phyloP scores from a whole-genome alignment of 768 basidiomycete species.

The Lactarius hengduanensis region DNA sequence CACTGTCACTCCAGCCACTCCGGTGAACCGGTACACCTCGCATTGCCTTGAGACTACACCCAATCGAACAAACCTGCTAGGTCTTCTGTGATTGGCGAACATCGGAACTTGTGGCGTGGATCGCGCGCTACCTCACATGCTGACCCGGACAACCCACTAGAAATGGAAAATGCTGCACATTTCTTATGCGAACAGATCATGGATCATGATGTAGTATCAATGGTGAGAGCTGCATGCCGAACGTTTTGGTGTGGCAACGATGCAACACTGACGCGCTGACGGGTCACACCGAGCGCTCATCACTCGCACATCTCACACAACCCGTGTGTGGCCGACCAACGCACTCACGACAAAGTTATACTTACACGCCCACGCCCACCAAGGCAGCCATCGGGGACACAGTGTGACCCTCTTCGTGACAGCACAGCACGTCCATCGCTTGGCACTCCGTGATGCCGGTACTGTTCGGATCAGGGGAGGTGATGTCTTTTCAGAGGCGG shows the following conservation, averaged over 20 bases:
- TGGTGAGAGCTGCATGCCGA: not conserved
- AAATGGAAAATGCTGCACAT: not conserved
- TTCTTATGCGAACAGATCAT: not conserved
- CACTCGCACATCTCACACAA: not conserved
- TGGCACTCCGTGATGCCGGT: not conserved
- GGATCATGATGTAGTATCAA: not conserved
- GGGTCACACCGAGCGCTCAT: not conserved
- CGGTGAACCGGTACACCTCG: slow-evolving; percentile 69
- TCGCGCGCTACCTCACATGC: not conserved
- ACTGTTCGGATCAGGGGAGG: not conserved
- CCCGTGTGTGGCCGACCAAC: not conserved
- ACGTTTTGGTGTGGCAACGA: not conserved
- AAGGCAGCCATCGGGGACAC: not conserved
- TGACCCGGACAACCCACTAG: not conserved
- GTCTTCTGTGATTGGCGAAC: not conserved
- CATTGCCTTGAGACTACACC: slow-evolving; percentile 69
- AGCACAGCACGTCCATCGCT: not conserved
- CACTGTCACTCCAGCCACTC: slow-evolving; percentile 53
- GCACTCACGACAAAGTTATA: not conserved
- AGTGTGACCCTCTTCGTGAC: not conserved
- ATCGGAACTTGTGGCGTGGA: not conserved
- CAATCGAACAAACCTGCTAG: slow-evolving; percentile 43
- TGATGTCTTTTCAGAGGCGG: not conserved
- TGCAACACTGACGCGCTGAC: not conserved
- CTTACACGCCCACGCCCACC: not conserved